phyloP scores from a whole-genome alignment of 768 basidiomycete species.

The Xerocomellus chrysenteron region DNA sequence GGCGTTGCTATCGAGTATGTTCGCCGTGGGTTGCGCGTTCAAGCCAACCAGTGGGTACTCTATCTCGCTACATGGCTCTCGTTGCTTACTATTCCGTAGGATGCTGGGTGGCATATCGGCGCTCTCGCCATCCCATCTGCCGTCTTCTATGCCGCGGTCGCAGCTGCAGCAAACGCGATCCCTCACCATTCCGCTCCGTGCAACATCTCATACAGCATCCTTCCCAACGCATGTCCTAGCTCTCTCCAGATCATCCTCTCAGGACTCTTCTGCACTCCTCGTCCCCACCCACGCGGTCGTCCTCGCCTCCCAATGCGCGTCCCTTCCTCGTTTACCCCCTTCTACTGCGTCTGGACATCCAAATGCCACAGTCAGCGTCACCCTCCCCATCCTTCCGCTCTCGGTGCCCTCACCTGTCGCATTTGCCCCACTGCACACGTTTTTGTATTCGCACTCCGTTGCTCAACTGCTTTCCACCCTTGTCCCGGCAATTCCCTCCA shows the following conservation, averaged over 20 bases:
- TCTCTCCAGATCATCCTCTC: conserved; percentile 32
- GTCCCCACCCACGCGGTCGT: conserved; percentile 71
- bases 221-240: conserved; percentile 57
- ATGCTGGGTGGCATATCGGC: conserved; percentile 44
- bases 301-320: conserved; percentile 66
- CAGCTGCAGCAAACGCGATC: conserved; percentile 34
- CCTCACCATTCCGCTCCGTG: conserved; percentile 33
- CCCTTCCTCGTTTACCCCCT: conserved; percentile 55
- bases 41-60: conserved; percentile 44
- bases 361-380: conserved; percentile 35
- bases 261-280: conserved; percentile 40
- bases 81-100: conserved; percentile 36
- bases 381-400: conserved; percentile 62
- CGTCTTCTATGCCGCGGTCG: conserved; percentile 28
- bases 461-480: conserved; percentile 52
- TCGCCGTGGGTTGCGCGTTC: conserved; percentile 45
- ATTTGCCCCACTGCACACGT: conserved; percentile 59
- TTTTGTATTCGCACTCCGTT: conserved; percentile 63
- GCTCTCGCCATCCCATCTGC: conserved; percentile 48
- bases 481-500: conserved; percentile 34
- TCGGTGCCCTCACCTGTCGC: conserved; percentile 60
- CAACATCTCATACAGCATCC: conserved; percentile 19
- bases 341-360: conserved; percentile 34
- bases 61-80: conserved; percentile 6
- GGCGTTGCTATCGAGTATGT: conserved; percentile 64